phyloP scores from a whole-genome alignment of 2,329 filamentous ascomycete genomes.

The Diplodia sapinea region DNA sequence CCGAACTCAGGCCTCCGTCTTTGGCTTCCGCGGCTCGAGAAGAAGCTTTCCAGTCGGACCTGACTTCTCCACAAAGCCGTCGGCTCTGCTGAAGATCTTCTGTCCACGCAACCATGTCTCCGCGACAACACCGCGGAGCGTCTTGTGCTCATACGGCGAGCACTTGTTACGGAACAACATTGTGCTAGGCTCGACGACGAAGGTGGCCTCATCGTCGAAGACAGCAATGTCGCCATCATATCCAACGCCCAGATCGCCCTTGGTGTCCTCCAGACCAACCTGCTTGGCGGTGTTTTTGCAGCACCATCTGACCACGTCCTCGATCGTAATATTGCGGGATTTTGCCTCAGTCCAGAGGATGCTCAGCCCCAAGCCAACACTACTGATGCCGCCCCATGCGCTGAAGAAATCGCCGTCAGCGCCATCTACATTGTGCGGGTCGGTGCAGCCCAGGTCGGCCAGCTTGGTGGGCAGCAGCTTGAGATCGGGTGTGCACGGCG shows the following conservation, averaged over 20 bases:
- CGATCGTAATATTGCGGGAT: constrained; percentile 63
- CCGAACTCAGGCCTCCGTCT: not conserved
- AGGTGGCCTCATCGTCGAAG: constrained; percentile 83
- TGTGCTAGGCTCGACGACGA: constrained; percentile 70
- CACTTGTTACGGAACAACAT: constrained; percentile 97
- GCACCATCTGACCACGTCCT: constrained; percentile 86
- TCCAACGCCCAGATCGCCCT: constrained; percentile 80
- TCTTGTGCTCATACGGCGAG: constrained; percentile 85
- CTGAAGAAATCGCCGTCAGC: constrained; percentile 84
- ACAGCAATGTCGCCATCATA: constrained; percentile 91
- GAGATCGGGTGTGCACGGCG: constrained; percentile 91
- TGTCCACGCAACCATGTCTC: constrained; percentile 86
- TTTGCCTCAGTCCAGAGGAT: constrained; percentile 83
- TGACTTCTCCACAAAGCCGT: constrained; percentile 65
- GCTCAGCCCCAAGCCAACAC: constrained; percentile 87
- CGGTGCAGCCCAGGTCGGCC: constrained; percentile 52
- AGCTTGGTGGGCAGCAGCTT: constrained; percentile 82
- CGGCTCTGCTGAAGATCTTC: constrained; percentile 74
- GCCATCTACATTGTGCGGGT: constrained; percentile 42
- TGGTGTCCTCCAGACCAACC: constrained; percentile 79
- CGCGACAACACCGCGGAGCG: constrained; percentile 75
- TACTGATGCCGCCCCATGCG: constrained; percentile 95
- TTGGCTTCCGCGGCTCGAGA: constrained; percentile 54
- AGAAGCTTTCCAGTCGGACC: constrained; percentile 58
- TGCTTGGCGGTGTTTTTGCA: constrained; percentile 85